Base-by-base conservation (phyloP, 371 early-diverging fungal genomes). In the Mortierella sp. region DNA sequence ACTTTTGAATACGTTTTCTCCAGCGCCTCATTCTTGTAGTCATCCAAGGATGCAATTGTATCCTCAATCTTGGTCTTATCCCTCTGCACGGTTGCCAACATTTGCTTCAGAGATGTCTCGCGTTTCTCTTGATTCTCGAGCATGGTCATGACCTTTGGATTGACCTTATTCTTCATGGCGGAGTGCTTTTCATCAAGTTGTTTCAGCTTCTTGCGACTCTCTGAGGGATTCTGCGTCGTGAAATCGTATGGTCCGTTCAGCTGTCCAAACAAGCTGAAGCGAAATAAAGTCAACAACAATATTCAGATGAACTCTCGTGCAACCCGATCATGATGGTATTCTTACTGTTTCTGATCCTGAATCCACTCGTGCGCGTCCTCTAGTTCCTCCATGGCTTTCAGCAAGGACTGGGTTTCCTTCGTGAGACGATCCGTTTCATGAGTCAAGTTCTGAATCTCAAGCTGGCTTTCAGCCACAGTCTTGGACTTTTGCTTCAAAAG, bases 21-120 rank as follows among this genome's bases (percentile, higher is more conserved):
- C 12, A 99, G 82, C 10, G 96, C 92, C 59, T 96, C 96, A 54
- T 87, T 84, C 71, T 96, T 98, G 81, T 95, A 92, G 56, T 92
- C 83, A 59, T 98, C 98, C 31, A 99, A 79, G 17, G 91, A 87
- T 10, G 70, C 80, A 53, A 99, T 95, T 1, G 99, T 98, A 25
- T 93, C 92, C 71, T 96, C 92, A 69, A 99, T 99, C 79, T 96
- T 97, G 54, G 86, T 83, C 82, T 97, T 97, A 79, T 99, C 99
- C 52, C 88, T 88, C 61, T 91, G 83, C 1, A 99, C 96, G 0
- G 95, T 96, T 10, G 87, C 79, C 43, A 98, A 84, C 93, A 93
- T 98, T 57, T 91, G 86, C 58, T 93, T 93, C 24, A 99, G 73
- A 0, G 87, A 71, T 0, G 83, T 69, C 78, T 98, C 98, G 64